Percentiles rank a stretch among this genome's conserved stretches.
These are phyloP conservation scores for Akebia trifoliata DNA, from an alignment of 164 flowering plant genomes.

Conservation along the genomic window DNA sequence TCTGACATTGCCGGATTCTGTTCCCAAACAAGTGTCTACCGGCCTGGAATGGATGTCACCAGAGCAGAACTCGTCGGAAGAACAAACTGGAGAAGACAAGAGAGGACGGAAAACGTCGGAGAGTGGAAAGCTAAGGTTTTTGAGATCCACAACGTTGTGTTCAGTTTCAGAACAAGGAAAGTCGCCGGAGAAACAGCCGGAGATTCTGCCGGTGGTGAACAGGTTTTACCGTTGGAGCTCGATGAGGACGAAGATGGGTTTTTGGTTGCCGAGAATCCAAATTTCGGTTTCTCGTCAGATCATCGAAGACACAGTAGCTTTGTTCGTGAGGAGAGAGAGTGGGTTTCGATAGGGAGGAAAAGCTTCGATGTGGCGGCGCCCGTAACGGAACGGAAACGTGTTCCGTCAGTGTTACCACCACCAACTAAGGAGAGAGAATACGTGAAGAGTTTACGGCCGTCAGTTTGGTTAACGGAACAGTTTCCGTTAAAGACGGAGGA, in stretches of 20 bases:
- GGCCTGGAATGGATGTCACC: conserved; percentile 96
- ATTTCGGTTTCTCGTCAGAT: conserved; percentile 23
- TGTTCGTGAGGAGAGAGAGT: conserved; percentile 60
- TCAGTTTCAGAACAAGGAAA: conserved; percentile 79
- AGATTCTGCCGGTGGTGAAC: conserved; percentile 40
- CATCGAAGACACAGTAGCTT: conserved; percentile 69
- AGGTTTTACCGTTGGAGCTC: conserved; percentile 54
- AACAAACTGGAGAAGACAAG: conserved; percentile 86
- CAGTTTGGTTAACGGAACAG: conserved; percentile 92
- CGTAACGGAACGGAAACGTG: conserved; percentile 17
- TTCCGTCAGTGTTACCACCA: conserved; percentile 25
- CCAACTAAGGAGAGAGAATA: conserved; percentile 74
- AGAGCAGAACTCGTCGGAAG: conserved; percentile 64
- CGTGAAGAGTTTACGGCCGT: conserved; percentile 64
- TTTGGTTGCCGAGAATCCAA: conserved; percentile 76
- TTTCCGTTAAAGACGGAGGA: conserved; percentile 93
- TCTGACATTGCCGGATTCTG: conserved; percentile 59
- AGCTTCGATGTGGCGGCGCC: conserved; percentile 25
- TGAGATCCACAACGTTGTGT: conserved; percentile 73
- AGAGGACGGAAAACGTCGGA: conserved; percentile 69
- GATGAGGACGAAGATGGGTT: conserved; percentile 86
- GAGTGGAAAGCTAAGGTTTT: conserved; percentile 87
- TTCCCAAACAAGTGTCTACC: conserved; percentile 68
- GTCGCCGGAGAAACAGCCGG: conserved; percentile 24
- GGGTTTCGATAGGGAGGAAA: conserved; percentile 28